Evolutionary conservation across 1,284 basidiomycete species (phyloP), one percentile per base, ranked within the genome.

Genomic region (Mycosarcoma mackinlayi): DNA sequence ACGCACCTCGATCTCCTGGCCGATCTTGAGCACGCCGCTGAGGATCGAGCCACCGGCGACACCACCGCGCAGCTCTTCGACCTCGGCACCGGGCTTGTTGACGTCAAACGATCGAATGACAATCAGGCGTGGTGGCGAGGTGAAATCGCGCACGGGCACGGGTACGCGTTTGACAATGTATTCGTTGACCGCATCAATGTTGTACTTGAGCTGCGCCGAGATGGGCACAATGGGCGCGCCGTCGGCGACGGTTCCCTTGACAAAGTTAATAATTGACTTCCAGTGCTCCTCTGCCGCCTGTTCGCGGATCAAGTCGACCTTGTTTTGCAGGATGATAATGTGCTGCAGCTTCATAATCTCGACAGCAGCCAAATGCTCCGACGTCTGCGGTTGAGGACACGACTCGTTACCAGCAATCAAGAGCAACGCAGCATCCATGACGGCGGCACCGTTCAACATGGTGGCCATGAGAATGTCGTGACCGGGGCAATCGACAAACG

Each of bases 91-190:
- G 11, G 95, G 95, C 85, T 97, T 98, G 88, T 98, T 98, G 84
- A 98, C 95, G 84, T 98, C 96, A 85, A 98, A 98, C n/a, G 94
- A 98, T 79, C 94, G 93, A 83, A 98, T 98, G 82, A 98, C 94
- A 79, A 98, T 98, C 73, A 98, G 89, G 45, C 91, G 89, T 0
- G 95, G 93, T 73, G 92, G 89, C 39, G 93, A 90, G 34, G 89
- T 87, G 84, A 98, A 98, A 86, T 98, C 91, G 68, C 95, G 92
- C 34, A 90, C 86, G 35, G 95, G 95, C 42, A 98, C 91, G 10
- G 95, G 93, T 76, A 98, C 97, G 60, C 92, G 89, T 84, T 93
- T 95, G 76, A 95, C 93, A 83, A 98, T 95, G 86, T 98, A 97
- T 83, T 98, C 94, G 86, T 96, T 96, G 49, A 98, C 94, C n/a